Base-by-base conservation (phyloP, 257 asterid genomes). In the Solanum rostratum region DNA sequence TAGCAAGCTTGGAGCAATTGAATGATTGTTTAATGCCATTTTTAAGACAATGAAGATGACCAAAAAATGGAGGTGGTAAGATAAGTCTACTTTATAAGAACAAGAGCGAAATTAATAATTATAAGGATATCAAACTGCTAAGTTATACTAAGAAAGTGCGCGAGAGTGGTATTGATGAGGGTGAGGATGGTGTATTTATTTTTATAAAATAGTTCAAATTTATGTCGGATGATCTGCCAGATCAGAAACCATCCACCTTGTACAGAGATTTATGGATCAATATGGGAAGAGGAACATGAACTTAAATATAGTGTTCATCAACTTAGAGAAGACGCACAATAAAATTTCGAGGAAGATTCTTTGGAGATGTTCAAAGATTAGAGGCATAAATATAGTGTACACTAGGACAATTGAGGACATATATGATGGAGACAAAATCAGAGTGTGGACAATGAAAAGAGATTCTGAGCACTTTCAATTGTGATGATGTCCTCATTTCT, bases 391-490 rank as follows among this genome's bases (percentile, higher is more conserved):
- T 62, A 0, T 0, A 18, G 29, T 4, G 12, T 24, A 59, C 18
- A 59, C 0, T 13, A 10, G 33, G 66, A 5, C 3, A 24, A 3
- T 3, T 0, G 0, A 24, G 29, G 69, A 1, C 19, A 24, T 24
- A 24, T 5, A 5, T 24, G 37, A 62, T 24, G 1, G 13, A 62
- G 4, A 10, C 19, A 62, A 24, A 24, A 62, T 9, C 6, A 6
- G 39, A 9, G 39, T 24, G 4, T 7, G 39, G 3, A 62, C 5
- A 62, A 1, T 12, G 19, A 10, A 24, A 24, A 12, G 39, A 24
- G 9, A 12, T 8, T 62, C 2, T 14, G 0, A 11, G 9, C 39
- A 62, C 37, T 24, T 62, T 1, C 29, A 24, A 2, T 62, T 9
- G 27, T 11, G 0, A 62, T 24, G 19, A 1, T 7, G 4, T 5